Evolutionary conservation across 371 early-diverging fungal genomes (phyloP), one percentile per base, ranked within the genome.

Genomic region (Mucor mucedo): DNA sequence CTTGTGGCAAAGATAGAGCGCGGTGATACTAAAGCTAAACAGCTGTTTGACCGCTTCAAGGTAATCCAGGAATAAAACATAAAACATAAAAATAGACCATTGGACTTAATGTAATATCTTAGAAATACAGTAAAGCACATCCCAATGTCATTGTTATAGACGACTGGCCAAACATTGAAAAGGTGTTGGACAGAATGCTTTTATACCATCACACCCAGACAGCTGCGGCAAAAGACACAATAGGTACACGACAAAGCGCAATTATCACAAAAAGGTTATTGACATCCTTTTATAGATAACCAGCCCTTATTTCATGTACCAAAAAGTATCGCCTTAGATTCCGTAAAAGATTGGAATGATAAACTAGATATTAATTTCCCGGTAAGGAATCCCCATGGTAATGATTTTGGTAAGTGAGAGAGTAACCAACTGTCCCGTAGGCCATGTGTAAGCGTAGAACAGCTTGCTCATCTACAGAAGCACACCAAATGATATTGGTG

Each of bases 401-500:
- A 38, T 8, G 35, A 39, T 21, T 21, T 21, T 42, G 35, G 8
- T 14, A 11, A 16, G 10, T 6, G 33, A 11, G 16, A 2, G 30
- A 3, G 3, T 55, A 5, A 47, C 21, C 28, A 5, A n/a, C 16
- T 16, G 52, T 10, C 47, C 16, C 50, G 8, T 59, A 77, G 77
- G 52, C 68, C 7, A 68, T 82, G 52, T 82, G 83, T 54, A 82
- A 82, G 59, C 74, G 77, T 35, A 66, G 69, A 45, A 63, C 77
- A 28, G 83, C 83, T 4, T 82, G 83, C 33, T 76, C 80, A 0
- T 75, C 78, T 16, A 69, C 65, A 9, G 78, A 69, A 49, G 70
- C 83, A 2, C 83, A 82, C 55, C 72, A 79, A 48, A 82, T 82
- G 83, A 68, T 63, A 9, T 54, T 82, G 1, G 65, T 82, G 48